These are phyloP conservation scores for Fraxinus sp. DNA, from an alignment of 305 asterid genomes.

Conservation along the genomic window DNA sequence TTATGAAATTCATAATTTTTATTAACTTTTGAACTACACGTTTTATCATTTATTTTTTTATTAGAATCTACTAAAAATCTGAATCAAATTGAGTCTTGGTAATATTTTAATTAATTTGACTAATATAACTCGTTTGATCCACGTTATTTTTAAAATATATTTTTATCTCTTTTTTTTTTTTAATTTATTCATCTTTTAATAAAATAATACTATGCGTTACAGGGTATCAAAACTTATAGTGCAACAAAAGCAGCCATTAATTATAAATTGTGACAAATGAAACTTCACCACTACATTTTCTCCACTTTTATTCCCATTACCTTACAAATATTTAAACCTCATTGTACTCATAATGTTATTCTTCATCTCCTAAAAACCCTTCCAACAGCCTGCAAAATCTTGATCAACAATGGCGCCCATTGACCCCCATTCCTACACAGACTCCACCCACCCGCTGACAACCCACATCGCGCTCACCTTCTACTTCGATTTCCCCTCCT, in stretches of 20 bases:
- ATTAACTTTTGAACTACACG: too few relatives aligned
- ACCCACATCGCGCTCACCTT: constrained; percentile 75
- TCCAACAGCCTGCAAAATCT: not conserved
- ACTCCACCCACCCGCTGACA: constrained; percentile 73
- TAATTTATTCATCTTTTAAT: too few relatives aligned
- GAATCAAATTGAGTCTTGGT: too few relatives aligned
- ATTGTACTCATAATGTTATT: not conserved
- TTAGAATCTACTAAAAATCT: too few relatives aligned
- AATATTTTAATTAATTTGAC: too few relatives aligned
- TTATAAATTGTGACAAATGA: not conserved
- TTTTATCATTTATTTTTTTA: too few relatives aligned
- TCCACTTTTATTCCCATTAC: not conserved
- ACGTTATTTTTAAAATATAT: too few relatives aligned
- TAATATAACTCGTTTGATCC: too few relatives aligned
- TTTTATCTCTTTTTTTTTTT: too few relatives aligned
- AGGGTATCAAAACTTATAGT: too few relatives aligned
- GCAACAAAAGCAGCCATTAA: not conserved
- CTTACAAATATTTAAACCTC: not conserved
- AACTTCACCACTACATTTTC: not conserved
- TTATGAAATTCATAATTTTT: too few relatives aligned
- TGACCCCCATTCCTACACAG: constrained; percentile 94
- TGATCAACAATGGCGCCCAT: constrained; percentile 59
- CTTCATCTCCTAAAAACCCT: not conserved
- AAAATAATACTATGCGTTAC: too few relatives aligned
- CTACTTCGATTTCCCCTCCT: constrained; percentile 77